phyloP scores from a whole-genome alignment of 306 rosid genomes.

The cucumber (Cucumis sativus) region Cucumber_9930_V3 NC_026656.2:10087001-10087500 shows the following conservation, averaged over 20 bases:
- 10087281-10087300: too few relatives aligned
- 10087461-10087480: slow-evolving; percentile 55
- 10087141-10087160: slow-evolving; percentile 56
- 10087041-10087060: too few relatives aligned
- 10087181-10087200: slow-evolving; percentile 67
- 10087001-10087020: too few relatives aligned
- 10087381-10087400: slow-evolving; percentile 25
- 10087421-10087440: slow-evolving; percentile 39
- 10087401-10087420: slow-evolving; percentile 37
- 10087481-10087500: neutral
- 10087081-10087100: too few relatives aligned
- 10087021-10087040: too few relatives aligned
- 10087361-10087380: too few relatives aligned
- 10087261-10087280: slow-evolving; percentile 17
- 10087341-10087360: too few relatives aligned
- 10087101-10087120: slow-evolving; percentile 38
- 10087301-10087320: too few relatives aligned
- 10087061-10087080: too few relatives aligned
- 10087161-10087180: slow-evolving; percentile 63
- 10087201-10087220: slow-evolving; percentile 55
- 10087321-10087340: too few relatives aligned
- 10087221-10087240: slow-evolving; percentile 42
- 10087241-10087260: slow-evolving; percentile 34
- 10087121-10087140: slow-evolving; percentile 86
- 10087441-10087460: slow-evolving; percentile 41